Conservation (phyloP, 2,329 filamentous ascomycete genomes). For the Talaromyces sp. region DNA sequence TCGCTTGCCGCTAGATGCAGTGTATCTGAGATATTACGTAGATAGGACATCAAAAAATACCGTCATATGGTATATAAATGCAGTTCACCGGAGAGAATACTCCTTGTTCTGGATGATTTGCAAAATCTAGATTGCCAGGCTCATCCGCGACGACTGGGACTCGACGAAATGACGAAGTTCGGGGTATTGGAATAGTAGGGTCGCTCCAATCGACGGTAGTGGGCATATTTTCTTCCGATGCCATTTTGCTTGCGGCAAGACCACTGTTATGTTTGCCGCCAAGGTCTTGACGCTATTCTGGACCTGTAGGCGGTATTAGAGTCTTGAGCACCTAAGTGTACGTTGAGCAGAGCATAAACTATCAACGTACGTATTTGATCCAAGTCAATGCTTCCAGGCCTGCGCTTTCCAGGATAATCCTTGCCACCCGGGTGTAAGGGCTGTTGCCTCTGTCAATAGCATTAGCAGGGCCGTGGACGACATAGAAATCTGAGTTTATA, state of each 20-base stretch:
- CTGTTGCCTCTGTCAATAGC: conserved; percentile 34
- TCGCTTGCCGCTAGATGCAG: background rate
- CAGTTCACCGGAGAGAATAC: conserved; percentile 7
- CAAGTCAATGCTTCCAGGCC: background rate
- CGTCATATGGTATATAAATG: conserved; percentile 4
- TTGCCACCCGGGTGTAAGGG: conserved; percentile 48
- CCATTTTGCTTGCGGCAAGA: background rate
- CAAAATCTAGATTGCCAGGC: no score
- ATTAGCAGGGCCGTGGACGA: conserved; percentile 36
- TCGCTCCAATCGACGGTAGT: background rate
- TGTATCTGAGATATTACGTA: background rate
- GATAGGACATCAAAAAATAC: background rate
- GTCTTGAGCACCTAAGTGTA: background rate
- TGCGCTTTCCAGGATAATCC: conserved; percentile 39
- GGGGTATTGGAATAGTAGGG: background rate
- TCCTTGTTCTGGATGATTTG: background rate
- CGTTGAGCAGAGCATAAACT: background rate
- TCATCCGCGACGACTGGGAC: background rate
- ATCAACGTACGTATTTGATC: background rate
- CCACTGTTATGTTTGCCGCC: background rate
- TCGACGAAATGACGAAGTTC: background rate
- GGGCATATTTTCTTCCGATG: background rate
- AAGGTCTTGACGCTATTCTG: conserved; percentile 9
- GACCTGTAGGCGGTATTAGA: conserved; percentile 1
- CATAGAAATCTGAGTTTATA: conserved; percentile 32